Conservation (phyloP, 2,329 filamentous ascomycete genomes). For the Trichoderma endophyticum region DNA sequence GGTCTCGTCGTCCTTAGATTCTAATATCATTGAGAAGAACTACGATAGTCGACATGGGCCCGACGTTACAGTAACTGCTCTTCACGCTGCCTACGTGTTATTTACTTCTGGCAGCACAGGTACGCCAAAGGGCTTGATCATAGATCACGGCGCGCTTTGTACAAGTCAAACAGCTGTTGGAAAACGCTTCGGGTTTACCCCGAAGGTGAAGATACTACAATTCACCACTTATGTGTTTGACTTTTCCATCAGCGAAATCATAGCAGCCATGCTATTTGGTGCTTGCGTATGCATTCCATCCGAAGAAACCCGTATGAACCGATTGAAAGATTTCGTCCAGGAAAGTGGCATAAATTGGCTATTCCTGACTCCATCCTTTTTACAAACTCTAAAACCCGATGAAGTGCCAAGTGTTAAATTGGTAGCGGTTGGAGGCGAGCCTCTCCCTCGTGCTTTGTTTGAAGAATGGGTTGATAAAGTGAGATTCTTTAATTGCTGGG, state of each 20-base stretch:
- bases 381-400: neutral
- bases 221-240: neutral
- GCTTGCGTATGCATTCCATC: neutral
- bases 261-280: neutral
- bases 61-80: neutral
- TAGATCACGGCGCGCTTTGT: neutral
- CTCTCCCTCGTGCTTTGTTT: neutral
- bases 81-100: neutral
- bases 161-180: neutral
- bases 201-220: neutral
- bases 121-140: neutral
- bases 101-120: neutral
- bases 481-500: constrained; percentile 10
- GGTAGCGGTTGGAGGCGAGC: constrained; percentile 4
- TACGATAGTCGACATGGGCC: neutral
- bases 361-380: constrained; percentile 20
- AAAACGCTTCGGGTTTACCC: neutral
- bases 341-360: neutral
- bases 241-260: neutral
- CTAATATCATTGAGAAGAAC: neutral
- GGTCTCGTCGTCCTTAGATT: neutral
- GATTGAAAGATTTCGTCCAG: neutral
- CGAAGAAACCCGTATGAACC: neutral
- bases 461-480: constrained; percentile 15
- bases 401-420: neutral